phyloP scores from a whole-genome alignment of 495 filamentous ascomycete genomes.

The Neurospora sp. region DNA sequence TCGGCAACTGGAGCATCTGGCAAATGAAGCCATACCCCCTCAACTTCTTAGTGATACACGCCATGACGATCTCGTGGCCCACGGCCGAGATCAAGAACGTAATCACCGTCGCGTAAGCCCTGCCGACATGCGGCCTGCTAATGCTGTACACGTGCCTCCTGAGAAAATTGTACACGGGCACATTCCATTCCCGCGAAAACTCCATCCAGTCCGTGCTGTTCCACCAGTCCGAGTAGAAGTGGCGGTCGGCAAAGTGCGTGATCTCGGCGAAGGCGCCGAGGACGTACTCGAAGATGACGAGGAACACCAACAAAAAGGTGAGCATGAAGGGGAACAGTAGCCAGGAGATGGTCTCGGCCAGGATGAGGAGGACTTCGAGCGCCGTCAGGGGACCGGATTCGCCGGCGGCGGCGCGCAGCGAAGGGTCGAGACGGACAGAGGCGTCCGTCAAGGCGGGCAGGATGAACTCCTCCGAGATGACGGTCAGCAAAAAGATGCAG shows the following conservation, averaged over 20 bases:
- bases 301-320: conserved; percentile 87
- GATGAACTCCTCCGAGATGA: conserved; percentile 93
- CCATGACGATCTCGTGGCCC: conserved; percentile 94
- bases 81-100: conserved; percentile 85
- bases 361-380: conserved; percentile 62
- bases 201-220: conserved; percentile 84
- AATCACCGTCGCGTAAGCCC: conserved; percentile 72
- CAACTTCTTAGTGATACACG: conserved; percentile 94
- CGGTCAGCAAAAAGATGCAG: conserved; percentile 87
- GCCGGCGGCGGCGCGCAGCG: conserved; percentile 8
- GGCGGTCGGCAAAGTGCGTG: conserved; percentile 85
- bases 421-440: conserved; percentile 47
- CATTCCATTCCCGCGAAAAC: conserved; percentile 96
- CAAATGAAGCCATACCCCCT: conserved; percentile 87
- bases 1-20: conserved; percentile 94
- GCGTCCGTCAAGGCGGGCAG: conserved; percentile 80
- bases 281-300: conserved; percentile 95
- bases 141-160: conserved; percentile 89
- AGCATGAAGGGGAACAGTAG: conserved; percentile 97
- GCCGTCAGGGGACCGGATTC: conserved; percentile 32
- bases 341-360: conserved; percentile 87
- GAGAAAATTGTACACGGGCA: conserved; percentile 96
- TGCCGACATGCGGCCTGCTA: conserved; percentile 60
- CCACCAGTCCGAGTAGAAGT: conserved; percentile 99
- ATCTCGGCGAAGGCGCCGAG: conserved; percentile 92